Base-by-base conservation (phyloP, 169 alveolate species). In the Miamiensis avidus region DNA sequence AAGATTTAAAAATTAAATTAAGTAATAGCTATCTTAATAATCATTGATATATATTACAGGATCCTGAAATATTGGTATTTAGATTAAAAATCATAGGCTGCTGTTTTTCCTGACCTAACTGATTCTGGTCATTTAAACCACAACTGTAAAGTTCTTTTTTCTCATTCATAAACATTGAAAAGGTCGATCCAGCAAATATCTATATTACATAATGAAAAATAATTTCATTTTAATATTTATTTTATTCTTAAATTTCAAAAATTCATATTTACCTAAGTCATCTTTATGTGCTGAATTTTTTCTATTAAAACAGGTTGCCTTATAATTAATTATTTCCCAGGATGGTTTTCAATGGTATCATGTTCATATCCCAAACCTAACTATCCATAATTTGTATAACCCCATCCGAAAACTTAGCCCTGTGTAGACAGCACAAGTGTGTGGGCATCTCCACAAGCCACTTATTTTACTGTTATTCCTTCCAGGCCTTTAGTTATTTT, bases 371-470 rank as follows among this genome's bases (percentile, higher is more conserved):
- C 90, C 27, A 79, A 29, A 26, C 89, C 93, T 30, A 89, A 76
- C 72, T 89, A 84, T 20, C 91, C 91, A 29, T 86, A 78, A 33
- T 83, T 88, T 32, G 82, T 85, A 75, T 85, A 86, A 0, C 93
- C 93, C 93, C 93, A 89, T 29, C 89, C 93, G 65, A 69, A 86
- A 65, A 89, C 91, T 75, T 78, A 28, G 34, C 86, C 84, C 0
- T 86, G 20, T 29, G 31, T 32, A 11, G 76, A 79, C 32, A 89
- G 34, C 15, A 84, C 89, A 0, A 89, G 29, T 11, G 89, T 82
- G 81, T 89, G 93, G 34, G 93, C 91, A n/a, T 89, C 93, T 75
- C 93, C 93, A 76, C 89, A 82, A 34, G 91, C 93, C 0, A 89
- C 79, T 82, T 81, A 65, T 29, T 30, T 82, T 4, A 82, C 73